phyloP scores from a whole-genome alignment of 345 rosid genomes.

The Euphorbia peplus region DNA sequence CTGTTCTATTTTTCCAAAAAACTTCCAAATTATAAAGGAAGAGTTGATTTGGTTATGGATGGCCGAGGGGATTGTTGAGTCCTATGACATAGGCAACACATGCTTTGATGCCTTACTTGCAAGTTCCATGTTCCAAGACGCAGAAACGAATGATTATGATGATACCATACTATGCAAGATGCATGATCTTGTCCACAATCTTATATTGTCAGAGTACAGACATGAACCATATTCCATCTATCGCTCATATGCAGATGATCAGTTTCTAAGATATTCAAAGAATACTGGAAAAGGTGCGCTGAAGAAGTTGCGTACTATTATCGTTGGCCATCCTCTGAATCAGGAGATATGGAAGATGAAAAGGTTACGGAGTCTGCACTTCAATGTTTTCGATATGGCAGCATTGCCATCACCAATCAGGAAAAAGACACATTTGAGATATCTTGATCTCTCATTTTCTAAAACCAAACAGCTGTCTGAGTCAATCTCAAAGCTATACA shows the following conservation, averaged over 20 bases:
- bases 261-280: background rate
- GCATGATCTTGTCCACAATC: constrained; percentile 29
- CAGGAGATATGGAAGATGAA: background rate
- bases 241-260: background rate
- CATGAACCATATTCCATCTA: constrained; percentile 4
- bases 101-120: constrained; percentile 20
- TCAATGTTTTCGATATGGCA: background rate
- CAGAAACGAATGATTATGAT: background rate
- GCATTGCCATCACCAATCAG: constrained; percentile 12
- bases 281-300: background rate
- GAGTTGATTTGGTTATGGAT: background rate
- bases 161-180: constrained; percentile 14
- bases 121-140: constrained; percentile 26
- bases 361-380: background rate
- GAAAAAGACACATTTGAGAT: constrained; percentile 19
- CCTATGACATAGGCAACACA: constrained; percentile 3
- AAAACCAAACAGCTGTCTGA: background rate
- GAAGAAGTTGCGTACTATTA: background rate
- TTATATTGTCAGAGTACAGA: constrained; percentile 10
- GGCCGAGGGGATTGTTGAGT: constrained; percentile 4
- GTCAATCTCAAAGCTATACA: constrained; percentile 11
- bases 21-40: background rate
- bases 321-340: background rate
- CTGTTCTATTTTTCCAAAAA: constrained; percentile 8
- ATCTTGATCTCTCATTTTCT: constrained; percentile 17